Evolutionary conservation across 768 basidiomycete genomes (phyloP), one percentile per base, ranked within the genome.

Genomic region (Leccinum pellstonianum): DNA sequence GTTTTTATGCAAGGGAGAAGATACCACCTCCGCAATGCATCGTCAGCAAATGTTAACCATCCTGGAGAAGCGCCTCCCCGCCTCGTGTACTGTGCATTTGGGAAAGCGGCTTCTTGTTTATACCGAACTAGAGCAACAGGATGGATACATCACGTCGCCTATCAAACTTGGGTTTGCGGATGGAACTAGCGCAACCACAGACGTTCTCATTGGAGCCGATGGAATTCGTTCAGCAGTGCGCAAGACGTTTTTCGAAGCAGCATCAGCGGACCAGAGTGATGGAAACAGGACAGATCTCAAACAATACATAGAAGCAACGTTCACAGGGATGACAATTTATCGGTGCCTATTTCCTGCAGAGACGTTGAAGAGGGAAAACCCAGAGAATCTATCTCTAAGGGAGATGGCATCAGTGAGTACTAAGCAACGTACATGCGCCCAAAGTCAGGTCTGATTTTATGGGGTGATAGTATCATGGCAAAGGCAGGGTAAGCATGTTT

Each of bases 151-250:
- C 17, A 71, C 54, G 4, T 62, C 41, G 2, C 27, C 56, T 2
- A 63, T 66, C 10, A 47, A 14, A 21, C 60, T 68, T 1, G 46
- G 49, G 4, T 68, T 68, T 15, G 52, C 67, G 1, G 67, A 68
- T 25, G 61, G 67, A 5, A 68, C 61, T 0, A 59, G n/a, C 1
- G 55, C 74, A 5, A 70, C 64, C 31, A 71, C 80, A 5, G 77
- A 82, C 54, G 61, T 82, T 14, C 74, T 81, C 3, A 61, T 82
- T 53, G 81, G 80, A 5, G 79, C 78, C 41, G 81, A 81, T 61
- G 81, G 81, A 4, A 70, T 82, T 35, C 72, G 66, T 25, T 73
- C 70, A 5, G 48, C 55, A 3, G 66, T 72, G 7, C 72, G 73
- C 49, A 66, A 61, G 35, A 56, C 53, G 0, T 61, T 73, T 55